Conservation (phyloP, 768 basidiomycete species). For the Ramaria rubella region DNA sequence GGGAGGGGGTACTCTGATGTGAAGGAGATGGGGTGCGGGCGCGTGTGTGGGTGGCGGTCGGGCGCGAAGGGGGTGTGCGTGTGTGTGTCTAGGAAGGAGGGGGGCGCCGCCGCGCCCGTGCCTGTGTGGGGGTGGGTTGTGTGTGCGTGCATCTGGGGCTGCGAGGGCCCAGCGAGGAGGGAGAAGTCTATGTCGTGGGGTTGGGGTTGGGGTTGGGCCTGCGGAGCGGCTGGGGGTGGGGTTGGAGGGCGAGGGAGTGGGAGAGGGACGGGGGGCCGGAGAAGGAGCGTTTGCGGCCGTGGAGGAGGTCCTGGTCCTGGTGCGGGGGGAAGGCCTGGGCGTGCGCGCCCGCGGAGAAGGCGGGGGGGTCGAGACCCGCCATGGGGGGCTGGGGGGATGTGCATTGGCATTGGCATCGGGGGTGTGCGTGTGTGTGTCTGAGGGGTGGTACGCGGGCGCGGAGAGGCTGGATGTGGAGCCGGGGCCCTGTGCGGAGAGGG, state of each 20-base stretch:
- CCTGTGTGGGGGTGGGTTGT: no score
- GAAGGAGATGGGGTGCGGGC: background rate
- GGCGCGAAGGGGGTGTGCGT: no score
- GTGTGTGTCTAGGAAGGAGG: no score
- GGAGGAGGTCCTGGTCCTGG: no score
- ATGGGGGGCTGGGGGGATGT: constrained; percentile 37
- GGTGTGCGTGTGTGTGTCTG: background rate
- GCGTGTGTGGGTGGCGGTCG: no score
- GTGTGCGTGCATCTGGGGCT: no score
- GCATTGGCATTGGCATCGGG: constrained; percentile 20
- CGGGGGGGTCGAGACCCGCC: constrained; percentile 20
- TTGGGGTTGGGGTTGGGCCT: no score
- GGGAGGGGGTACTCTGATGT: background rate
- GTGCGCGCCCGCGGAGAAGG: background rate
- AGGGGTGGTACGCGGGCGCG: background rate
- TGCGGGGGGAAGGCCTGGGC: no score
- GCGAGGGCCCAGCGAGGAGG: background rate
- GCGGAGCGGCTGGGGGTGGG: no score
- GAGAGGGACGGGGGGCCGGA: constrained; percentile 20
- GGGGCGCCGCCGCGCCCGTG: no score
- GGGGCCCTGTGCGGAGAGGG: constrained; percentile 21
- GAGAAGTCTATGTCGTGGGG: background rate
- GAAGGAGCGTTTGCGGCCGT: constrained; percentile 26
- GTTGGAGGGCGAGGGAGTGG: no score
- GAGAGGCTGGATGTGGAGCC: constrained; percentile 17